These are phyloP conservation scores for Saccharomycopsis lassenensis DNA, from an alignment of 805 yeast species.

Conservation along the genomic window DNA sequence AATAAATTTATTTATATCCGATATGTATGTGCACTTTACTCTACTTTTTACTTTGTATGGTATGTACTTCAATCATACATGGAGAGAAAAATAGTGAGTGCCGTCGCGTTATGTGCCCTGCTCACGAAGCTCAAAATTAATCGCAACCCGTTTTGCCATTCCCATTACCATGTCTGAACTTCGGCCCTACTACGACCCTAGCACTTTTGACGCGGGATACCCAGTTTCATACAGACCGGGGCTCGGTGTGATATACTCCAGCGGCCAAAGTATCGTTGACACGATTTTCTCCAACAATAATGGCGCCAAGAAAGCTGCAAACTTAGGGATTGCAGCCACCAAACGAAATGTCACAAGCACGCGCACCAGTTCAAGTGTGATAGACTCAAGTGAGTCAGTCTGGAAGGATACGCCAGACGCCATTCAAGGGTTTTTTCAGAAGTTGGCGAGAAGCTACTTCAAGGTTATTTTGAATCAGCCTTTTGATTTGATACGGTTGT, in stretches of 20 bases:
- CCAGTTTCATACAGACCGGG: constrained; percentile 50
- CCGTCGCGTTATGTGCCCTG: no score
- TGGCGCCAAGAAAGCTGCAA: background rate
- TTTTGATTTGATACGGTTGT: constrained; percentile 67
- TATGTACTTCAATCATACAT: no score
- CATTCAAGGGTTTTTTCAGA: constrained; percentile 43
- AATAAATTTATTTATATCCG: no score
- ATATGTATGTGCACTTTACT: no score
- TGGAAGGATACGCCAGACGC: constrained; percentile 41
- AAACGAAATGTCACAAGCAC: constrained; percentile 4
- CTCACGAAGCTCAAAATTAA: no score
- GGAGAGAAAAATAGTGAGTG: no score
- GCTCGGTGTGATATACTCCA: constrained; percentile 43
- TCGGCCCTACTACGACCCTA: constrained; percentile 67
- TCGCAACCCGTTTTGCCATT: no score
- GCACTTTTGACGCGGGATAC: constrained; percentile 53
- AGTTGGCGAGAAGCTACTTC: constrained; percentile 58
- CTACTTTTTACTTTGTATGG: no score
- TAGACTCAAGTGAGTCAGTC: constrained; percentile 1
- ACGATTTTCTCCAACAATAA: constrained; percentile 10
- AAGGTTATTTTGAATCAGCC: constrained; percentile 74
- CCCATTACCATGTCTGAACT: no score
- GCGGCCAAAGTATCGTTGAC: constrained; percentile 29
- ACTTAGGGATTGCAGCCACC: constrained; percentile 18
- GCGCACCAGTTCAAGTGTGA: background rate